These are phyloP conservation scores for Cordyceps militaris DNA, from an alignment of 2,329 filamentous ascomycete species.

Conservation along the genomic window DNA sequence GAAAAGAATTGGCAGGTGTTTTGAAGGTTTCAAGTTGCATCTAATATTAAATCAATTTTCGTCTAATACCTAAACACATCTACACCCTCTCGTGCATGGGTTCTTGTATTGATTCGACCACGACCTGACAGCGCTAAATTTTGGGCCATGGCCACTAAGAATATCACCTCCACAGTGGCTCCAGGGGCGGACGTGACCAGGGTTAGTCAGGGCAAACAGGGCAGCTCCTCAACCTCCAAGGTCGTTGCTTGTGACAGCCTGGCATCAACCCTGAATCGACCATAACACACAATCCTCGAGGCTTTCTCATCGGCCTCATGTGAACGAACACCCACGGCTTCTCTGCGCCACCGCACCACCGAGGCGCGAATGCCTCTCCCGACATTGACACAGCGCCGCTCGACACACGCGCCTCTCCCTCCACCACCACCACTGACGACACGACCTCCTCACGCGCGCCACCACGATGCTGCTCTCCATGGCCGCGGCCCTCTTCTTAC, in stretches of 20 bases:
- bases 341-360: background rate
- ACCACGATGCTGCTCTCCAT: constrained; percentile 23
- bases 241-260: background rate
- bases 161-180: background rate
- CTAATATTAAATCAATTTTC: background rate
- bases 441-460: background rate
- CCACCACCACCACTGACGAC: background rate
- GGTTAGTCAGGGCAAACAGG: background rate
- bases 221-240: background rate
- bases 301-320: constrained; percentile 4
- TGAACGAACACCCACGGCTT: background rate
- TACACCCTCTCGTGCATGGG: background rate
- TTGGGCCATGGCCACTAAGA: background rate
- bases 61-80: background rate
- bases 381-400: background rate
- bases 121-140: too few relatives aligned
- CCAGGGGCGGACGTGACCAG: background rate
- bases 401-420: background rate
- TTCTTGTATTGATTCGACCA: background rate
- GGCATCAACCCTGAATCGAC: background rate
- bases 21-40: background rate
- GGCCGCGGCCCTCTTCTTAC: constrained; percentile 27
- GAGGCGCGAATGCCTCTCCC: background rate
- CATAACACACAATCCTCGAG: background rate
- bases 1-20: constrained; percentile 1